Percentiles rank a stretch among this genome's conserved stretches.
Evolutionary conservation across 208 protist genomes (phyloP).

Genomic region (Novymonas esmeraldas): DNA sequence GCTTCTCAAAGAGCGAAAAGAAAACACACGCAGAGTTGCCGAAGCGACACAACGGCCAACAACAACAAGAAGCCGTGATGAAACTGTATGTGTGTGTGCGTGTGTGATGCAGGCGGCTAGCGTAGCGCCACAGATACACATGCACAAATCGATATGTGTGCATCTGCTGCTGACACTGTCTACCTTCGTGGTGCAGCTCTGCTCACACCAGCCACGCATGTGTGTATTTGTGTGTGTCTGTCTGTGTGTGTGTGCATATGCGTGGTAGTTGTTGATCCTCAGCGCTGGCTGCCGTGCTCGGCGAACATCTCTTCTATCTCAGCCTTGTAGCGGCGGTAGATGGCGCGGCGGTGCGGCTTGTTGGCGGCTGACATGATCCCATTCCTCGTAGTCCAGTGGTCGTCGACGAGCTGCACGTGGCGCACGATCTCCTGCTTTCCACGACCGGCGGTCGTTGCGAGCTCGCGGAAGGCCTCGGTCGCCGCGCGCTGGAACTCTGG

Average conservation of each 20-base stretch:
- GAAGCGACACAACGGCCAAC: too few relatives aligned
- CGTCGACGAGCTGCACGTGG: constrained; percentile 42
- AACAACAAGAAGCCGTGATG: too few relatives aligned
- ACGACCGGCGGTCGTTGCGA: constrained; percentile 46
- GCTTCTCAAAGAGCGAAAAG: neutral
- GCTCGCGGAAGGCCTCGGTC: constrained; percentile 36
- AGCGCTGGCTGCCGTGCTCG: constrained; percentile 9
- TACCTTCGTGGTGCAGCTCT: too few relatives aligned
- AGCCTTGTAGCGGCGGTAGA: constrained; percentile 61
- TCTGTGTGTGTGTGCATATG: too few relatives aligned
- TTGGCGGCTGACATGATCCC: constrained; percentile 62
- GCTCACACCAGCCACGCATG: too few relatives aligned
- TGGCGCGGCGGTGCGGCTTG: constrained; percentile 58
- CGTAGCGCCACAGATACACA: neutral
- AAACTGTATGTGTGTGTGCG: neutral
- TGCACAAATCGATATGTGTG: neutral
- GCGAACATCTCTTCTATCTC: constrained; percentile 67
- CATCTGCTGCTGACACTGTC: neutral
- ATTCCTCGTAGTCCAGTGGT: constrained; percentile 87
- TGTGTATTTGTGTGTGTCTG: too few relatives aligned
- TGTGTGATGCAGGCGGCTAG: neutral
- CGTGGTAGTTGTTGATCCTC: too few relatives aligned
- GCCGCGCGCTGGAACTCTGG: constrained; percentile 42
- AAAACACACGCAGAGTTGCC: neutral
- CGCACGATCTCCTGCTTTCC: constrained; percentile 70